phyloP scores from a whole-genome alignment of 345 rosid genomes.

The Salix dunnii region DNA sequence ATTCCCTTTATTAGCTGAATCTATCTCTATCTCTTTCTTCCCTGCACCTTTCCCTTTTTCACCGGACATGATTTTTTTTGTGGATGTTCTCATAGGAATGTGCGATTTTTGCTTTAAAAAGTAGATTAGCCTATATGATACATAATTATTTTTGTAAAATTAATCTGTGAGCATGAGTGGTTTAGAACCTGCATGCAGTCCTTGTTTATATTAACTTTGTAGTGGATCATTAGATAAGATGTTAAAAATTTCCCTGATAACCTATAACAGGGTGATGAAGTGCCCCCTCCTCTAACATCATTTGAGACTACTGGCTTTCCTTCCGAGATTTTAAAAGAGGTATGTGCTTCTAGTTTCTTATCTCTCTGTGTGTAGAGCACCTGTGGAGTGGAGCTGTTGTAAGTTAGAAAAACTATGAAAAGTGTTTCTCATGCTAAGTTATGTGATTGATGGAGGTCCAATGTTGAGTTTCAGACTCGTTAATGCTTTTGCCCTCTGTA shows the following conservation, averaged over 20 bases:
- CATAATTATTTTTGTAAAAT: neutral
- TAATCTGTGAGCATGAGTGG: neutral
- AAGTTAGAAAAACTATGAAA: conserved; percentile 23
- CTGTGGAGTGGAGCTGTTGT: conserved; percentile 15
- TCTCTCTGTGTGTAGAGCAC: conserved; percentile 5
- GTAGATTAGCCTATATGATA: neutral
- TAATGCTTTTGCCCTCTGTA: conserved; percentile 67
- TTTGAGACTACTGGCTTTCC: conserved; percentile 86
- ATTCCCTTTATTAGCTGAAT: neutral
- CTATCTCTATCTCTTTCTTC: neutral
- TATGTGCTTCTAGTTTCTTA: conserved; percentile 27
- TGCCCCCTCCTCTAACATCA: conserved; percentile 70
- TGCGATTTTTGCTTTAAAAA: neutral
- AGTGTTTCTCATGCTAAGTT: conserved; percentile 25
- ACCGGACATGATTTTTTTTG: neutral
- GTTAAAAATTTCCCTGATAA: neutral
- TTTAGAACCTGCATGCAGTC: neutral
- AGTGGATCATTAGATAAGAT: neutral
- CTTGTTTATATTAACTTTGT: neutral
- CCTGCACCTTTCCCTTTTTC: neutral
- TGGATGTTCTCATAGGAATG: neutral
- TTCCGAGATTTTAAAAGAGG: conserved; percentile 91
- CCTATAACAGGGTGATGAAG: conserved; percentile 61
- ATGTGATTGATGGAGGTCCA: conserved; percentile 53
- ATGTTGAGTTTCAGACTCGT: conserved; percentile 53